These are phyloP conservation scores for Nepenthes mirabilis DNA, from an alignment of 148 eudicot species.

Conservation along the genomic window DNA sequence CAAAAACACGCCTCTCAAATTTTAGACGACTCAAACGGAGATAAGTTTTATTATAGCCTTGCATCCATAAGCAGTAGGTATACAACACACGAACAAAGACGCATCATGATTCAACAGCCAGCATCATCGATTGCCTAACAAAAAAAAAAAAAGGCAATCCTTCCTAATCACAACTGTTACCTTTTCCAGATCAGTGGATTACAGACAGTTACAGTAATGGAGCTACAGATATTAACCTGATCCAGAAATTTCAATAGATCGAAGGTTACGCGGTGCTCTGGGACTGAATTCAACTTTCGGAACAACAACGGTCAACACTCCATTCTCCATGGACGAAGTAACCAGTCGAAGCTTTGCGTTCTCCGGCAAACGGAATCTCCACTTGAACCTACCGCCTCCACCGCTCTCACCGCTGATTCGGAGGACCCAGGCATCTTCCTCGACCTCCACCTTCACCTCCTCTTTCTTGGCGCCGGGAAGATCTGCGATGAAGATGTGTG, in stretches of 20 bases:
- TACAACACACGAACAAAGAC: too few relatives aligned
- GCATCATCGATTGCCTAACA: too few relatives aligned
- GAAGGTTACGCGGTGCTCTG: conserved; percentile 5
- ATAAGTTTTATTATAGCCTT: too few relatives aligned
- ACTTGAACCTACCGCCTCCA: conserved; percentile 17
- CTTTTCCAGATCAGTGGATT: too few relatives aligned
- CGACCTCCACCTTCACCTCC: conserved; percentile 11
- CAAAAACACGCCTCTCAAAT: too few relatives aligned
- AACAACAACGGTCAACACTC: conserved; percentile 25
- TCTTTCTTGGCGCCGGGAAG: conserved; percentile 16
- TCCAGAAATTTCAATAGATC: conserved; percentile 20
- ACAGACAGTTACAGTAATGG: too few relatives aligned
- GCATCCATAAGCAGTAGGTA: too few relatives aligned
- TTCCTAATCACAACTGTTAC: too few relatives aligned
- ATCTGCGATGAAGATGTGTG: conserved; percentile 21
- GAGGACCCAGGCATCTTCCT: conserved; percentile 9
- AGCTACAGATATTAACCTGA: neutral
- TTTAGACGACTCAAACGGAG: too few relatives aligned
- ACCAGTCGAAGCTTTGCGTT: conserved; percentile 12
- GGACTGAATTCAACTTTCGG: conserved; percentile 12
- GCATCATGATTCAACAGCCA: too few relatives aligned
- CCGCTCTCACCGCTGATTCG: conserved; percentile 9
- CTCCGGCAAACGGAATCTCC: conserved; percentile 18
- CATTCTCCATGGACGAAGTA: conserved; percentile 23
- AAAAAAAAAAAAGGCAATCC: too few relatives aligned